Evolutionary conservation across 768 basidiomycete genomes (phyloP).

Genomic region (Collybiopsis luxurians): DNA sequence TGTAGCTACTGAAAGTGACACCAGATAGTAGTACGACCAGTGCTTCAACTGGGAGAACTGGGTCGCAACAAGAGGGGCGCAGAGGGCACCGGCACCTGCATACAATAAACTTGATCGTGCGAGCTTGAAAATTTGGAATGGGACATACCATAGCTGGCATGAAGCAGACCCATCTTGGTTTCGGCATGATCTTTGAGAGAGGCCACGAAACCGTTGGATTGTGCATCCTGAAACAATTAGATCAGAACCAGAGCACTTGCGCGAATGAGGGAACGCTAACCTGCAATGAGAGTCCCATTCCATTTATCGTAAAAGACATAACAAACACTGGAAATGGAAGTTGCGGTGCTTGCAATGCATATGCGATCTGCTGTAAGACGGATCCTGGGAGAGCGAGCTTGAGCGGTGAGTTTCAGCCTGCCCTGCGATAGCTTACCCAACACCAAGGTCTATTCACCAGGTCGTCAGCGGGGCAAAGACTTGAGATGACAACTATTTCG

Average conservation of each 20-base stretch:
- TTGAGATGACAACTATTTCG: not conserved
- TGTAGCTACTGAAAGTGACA: conserved; percentile 47
- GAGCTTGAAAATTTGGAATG: not conserved
- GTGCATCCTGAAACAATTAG: conserved; percentile 38
- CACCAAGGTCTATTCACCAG: not conserved
- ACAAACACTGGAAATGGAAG: conserved; percentile 56
- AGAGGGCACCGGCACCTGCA: conserved; percentile 43
- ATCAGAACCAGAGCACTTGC: conserved; percentile 24
- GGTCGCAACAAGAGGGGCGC: conserved; percentile 57
- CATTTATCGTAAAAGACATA: conserved; percentile 30
- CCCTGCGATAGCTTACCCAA: not conserved
- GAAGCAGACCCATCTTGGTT: conserved; percentile 48
- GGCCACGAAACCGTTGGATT: conserved; percentile 49
- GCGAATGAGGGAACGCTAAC: conserved; percentile 19
- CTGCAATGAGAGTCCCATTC: conserved; percentile 30
- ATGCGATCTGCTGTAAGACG: not conserved
- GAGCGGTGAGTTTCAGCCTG: not conserved
- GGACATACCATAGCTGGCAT: conserved; percentile 40
- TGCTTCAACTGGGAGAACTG: conserved; percentile 46
- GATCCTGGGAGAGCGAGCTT: conserved; percentile 7
- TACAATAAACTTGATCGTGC: not conserved
- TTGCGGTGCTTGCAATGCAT: conserved; percentile 33
- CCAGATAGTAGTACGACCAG: conserved; percentile 60
- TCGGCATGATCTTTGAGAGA: conserved; percentile 35
- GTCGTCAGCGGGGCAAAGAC: not conserved